phyloP scores from a whole-genome alignment of 306 rosid species.

The Trichosanthes cucumerina region DNA sequence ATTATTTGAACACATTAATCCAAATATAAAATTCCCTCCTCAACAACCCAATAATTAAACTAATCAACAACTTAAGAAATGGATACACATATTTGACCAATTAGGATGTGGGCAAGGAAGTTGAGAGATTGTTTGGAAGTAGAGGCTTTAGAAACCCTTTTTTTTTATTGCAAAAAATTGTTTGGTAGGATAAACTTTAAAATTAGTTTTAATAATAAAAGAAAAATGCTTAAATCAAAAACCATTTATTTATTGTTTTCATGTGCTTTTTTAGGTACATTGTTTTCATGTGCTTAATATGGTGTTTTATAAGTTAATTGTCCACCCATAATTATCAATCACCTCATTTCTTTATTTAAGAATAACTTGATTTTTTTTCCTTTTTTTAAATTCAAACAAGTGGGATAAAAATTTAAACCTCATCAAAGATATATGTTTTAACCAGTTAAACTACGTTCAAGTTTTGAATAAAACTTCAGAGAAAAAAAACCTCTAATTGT shows the following conservation, averaged over 20 bases:
- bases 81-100: constrained; percentile 1
- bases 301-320: not conserved
- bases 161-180: not conserved
- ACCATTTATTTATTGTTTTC: too few relatives aligned
- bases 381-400: too few relatives aligned
- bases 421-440: too few relatives aligned
- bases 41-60: constrained; percentile 2
- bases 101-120: not conserved
- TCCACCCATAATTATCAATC: not conserved
- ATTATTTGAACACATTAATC: constrained; percentile 6
- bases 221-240: not conserved
- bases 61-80: not conserved
- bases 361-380: too few relatives aligned
- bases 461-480: not conserved
- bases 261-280: too few relatives aligned
- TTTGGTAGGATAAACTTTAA: not conserved
- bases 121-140: not conserved
- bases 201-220: not conserved
- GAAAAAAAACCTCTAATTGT: too few relatives aligned
- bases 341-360: not conserved
- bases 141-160: not conserved
- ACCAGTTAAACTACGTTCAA: too few relatives aligned
- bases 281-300: not conserved
- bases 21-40: not conserved
- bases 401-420: too few relatives aligned